A percentile compares a stretch with the other conserved stretches of the same genome.
Evolutionary conservation across 106 monocot species (phyloP).

Genomic region (Dioscorea zingiberensis): DNA sequence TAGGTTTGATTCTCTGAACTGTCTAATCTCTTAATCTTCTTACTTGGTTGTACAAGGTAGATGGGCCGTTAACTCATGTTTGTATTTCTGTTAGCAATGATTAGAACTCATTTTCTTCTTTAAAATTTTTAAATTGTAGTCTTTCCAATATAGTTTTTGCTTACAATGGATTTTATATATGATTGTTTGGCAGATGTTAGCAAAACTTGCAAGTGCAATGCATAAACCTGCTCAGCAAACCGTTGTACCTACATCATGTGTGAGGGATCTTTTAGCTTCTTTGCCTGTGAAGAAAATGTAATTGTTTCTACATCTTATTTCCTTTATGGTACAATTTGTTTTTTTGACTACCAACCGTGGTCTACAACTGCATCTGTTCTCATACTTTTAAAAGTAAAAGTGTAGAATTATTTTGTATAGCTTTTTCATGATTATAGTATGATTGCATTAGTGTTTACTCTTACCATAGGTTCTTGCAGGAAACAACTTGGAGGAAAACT

Average conservation of each 20-base stretch:
- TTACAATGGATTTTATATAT: too few species aligned
- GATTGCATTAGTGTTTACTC: not conserved
- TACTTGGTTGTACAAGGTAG: too few species aligned
- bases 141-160: too few species aligned
- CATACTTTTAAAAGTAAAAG: too few species aligned
- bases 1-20: too few species aligned
- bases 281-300: constrained; percentile 99
- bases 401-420: not conserved
- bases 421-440: too few species aligned
- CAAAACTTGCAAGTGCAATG: constrained; percentile 95
- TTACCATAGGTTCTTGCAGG: constrained; percentile 24
- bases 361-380: not conserved
- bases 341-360: not conserved
- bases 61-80: not conserved
- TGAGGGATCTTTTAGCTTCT: constrained; percentile 68
- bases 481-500: constrained; percentile 96
- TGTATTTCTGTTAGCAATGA: not conserved
- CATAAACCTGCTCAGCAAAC: constrained; percentile 99
- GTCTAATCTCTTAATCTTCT: too few species aligned
- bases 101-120: not conserved
- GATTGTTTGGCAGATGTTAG: constrained; percentile 59
- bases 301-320: not conserved
- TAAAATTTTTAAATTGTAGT: not conserved
- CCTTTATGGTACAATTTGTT: not conserved
- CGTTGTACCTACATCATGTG: constrained; percentile 76